Evolutionary conservation across 148 eudicot genomes (phyloP).

Genomic region (Camellia sinensis): DNA sequence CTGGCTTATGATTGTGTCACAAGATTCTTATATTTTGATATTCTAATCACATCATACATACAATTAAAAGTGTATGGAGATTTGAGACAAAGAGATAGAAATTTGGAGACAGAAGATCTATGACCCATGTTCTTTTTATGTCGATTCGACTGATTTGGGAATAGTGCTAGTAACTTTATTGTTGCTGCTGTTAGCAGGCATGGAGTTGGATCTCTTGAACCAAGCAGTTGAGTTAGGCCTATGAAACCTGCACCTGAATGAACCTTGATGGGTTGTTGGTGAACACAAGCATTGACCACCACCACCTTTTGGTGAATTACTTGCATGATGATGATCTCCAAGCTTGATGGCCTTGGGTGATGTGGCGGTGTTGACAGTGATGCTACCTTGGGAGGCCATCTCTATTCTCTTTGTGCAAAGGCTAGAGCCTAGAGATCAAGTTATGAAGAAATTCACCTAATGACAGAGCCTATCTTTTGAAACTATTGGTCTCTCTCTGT

Average conservation of each 20-base stretch:
- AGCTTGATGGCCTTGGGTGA: neutral
- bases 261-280: slow-evolving; percentile 30
- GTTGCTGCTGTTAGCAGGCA: slow-evolving; percentile 16
- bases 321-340: too few relatives aligned
- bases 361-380: slow-evolving; percentile 10
- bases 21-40: too few relatives aligned
- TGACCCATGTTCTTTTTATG: neutral
- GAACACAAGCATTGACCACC: slow-evolving; percentile 24
- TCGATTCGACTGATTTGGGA: slow-evolving; percentile 23
- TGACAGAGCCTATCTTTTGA: neutral
- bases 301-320: neutral
- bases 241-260: slow-evolving; percentile 30
- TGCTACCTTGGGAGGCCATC: slow-evolving; percentile 16
- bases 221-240: slow-evolving; percentile 10
- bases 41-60: too few relatives aligned
- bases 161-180: slow-evolving; percentile 4
- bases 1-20: too few relatives aligned
- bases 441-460: neutral
- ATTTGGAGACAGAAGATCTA: neutral
- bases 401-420: neutral
- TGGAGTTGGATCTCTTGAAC: slow-evolving; percentile 27
- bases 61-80: too few relatives aligned
- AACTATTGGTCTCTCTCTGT: neutral
- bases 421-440: neutral
- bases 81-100: neutral